Conservation (phyloP, 2,329 filamentous ascomycete genomes). For the Penicillium rolfsii region DNA sequence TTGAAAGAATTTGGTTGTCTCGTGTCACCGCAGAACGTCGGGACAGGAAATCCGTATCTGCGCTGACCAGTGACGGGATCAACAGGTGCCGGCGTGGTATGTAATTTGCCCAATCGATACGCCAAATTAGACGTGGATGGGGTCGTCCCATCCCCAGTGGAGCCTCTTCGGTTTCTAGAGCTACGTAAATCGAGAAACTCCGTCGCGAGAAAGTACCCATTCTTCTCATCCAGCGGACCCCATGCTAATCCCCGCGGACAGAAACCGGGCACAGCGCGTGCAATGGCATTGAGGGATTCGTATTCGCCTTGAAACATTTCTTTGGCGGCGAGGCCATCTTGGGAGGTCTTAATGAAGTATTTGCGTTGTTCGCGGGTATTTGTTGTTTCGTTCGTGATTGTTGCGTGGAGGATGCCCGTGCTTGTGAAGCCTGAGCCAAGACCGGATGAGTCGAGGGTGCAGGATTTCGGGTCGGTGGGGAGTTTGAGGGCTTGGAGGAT, state of each 20-base stretch:
- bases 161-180: too few relatives aligned
- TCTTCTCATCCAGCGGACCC: conserved; percentile 58
- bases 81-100: conserved; percentile 71
- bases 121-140: conserved; percentile 62
- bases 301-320: conserved; percentile 69
- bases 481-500: conserved; percentile 46
- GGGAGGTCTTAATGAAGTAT: conserved; percentile 48
- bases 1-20: conserved; percentile 77
- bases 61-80: conserved; percentile 40
- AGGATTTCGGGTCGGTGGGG: conserved; percentile 36
- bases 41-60: conserved; percentile 80
- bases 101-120: conserved; percentile 75
- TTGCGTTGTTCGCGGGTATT: conserved; percentile 33
- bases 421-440: conserved; percentile 50
- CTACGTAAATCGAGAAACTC: conserved; percentile 69
- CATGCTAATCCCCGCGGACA: conserved; percentile 76
- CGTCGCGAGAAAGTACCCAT: conserved; percentile 62
- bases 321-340: conserved; percentile 37
- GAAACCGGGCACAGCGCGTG: conserved; percentile 69
- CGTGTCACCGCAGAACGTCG: conserved; percentile 86
- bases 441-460: conserved; percentile 42
- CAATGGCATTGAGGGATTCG: conserved; percentile 80
- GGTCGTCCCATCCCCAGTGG: conserved; percentile 1
- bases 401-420: conserved; percentile 46
- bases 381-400: conserved; percentile 28